Conservation (phyloP, 139 green algal genomes). For the Volvox reticuliferus region DNA sequence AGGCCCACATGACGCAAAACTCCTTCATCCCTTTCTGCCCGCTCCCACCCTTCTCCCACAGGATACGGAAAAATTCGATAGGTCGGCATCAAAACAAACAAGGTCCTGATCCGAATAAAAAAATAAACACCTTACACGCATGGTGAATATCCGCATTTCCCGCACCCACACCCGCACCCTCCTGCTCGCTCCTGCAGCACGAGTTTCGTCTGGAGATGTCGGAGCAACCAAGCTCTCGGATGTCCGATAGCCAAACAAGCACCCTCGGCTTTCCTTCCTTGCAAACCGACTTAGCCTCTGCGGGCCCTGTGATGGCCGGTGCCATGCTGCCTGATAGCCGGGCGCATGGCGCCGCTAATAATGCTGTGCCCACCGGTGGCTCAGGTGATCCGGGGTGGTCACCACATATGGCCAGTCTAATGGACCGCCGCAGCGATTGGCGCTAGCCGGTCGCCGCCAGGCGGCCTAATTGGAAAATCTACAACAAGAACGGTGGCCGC, state of each 20-base stretch:
- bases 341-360: neutral
- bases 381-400: neutral
- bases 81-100: too few species aligned
- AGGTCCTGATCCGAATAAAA: too few species aligned
- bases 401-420: neutral
- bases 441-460: too few species aligned
- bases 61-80: too few species aligned
- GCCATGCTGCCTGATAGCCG: neutral
- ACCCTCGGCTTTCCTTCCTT: neutral
- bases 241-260: neutral
- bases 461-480: neutral
- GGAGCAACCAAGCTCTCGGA: neutral
- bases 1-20: too few species aligned
- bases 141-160: too few species aligned
- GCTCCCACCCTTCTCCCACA: too few species aligned
- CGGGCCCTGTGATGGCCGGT: neutral
- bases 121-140: too few species aligned
- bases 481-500: neutral
- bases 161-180: neutral
- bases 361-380: neutral
- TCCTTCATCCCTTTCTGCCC: too few species aligned
- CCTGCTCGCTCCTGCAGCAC: neutral
- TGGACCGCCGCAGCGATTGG: neutral
- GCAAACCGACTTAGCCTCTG: neutral
- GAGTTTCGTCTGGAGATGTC: constrained; percentile 26